These are phyloP conservation scores for Pichia cephalocereana DNA, from an alignment of 805 yeast species.

Conservation along the genomic window DNA sequence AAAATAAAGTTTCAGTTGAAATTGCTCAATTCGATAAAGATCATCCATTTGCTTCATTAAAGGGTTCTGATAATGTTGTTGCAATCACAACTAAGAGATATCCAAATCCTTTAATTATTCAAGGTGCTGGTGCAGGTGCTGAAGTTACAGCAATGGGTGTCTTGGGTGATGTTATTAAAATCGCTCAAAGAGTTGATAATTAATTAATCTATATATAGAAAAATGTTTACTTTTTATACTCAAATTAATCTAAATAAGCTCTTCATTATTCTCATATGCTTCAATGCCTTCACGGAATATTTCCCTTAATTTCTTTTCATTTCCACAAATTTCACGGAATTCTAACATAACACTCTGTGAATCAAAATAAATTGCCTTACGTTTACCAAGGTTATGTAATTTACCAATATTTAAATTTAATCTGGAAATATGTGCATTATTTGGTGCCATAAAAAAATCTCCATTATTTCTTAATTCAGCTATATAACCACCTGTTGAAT, in stretches of 20 bases:
- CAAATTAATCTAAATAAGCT: not conserved
- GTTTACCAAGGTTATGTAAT: conserved; percentile 15
- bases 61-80: conserved; percentile 94
- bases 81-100: conserved; percentile 89
- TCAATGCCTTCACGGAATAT: conserved; percentile 53
- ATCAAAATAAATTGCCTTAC: conserved; percentile 36
- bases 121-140: conserved; percentile 94
- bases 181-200: conserved; percentile 72
- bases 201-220: conserved; percentile 12
- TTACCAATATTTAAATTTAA: conserved; percentile 39
- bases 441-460: conserved; percentile 74
- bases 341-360: conserved; percentile 67
- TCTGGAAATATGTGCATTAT: conserved; percentile 72
- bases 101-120: conserved; percentile 84
- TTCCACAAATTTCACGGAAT: conserved; percentile 54
- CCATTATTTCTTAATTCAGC: conserved; percentile 81
- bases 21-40: conserved; percentile 78
- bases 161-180: conserved; percentile 84
- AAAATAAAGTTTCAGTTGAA: conserved; percentile 70
- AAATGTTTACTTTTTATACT: too few species aligned
- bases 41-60: conserved; percentile 92
- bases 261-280: conserved; percentile 31
- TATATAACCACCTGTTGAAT: conserved; percentile 78
- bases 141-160: conserved; percentile 74
- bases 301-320: conserved; percentile 36